A percentile compares a stretch with the other conserved stretches of the same genome.
phyloP scores from a whole-genome alignment of 176 grass and related monocot genomes.

The Oryza australiensis region DNA sequence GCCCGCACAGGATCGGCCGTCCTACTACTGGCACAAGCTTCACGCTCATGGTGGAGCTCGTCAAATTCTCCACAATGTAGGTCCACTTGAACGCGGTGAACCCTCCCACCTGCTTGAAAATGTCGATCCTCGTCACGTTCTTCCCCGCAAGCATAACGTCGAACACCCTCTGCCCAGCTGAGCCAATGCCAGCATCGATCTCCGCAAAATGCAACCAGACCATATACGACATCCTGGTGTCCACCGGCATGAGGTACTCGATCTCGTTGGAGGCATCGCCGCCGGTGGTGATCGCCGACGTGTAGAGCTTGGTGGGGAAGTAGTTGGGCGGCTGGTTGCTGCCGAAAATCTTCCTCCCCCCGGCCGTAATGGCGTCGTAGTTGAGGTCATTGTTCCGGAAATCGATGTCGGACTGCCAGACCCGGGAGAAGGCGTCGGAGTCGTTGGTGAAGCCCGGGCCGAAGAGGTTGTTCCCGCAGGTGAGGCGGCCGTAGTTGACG shows the following conservation, averaged over 20 bases:
- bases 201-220: constrained; percentile 97
- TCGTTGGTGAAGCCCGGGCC: constrained; percentile 87
- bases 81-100: constrained; percentile 96
- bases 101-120: constrained; percentile 87
- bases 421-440: constrained; percentile 72
- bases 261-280: constrained; percentile 53
- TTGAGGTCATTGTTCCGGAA: constrained; percentile 55
- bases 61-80: constrained; percentile 72
- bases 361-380: constrained; percentile 74
- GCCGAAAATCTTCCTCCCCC: constrained; percentile 67
- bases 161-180: constrained; percentile 73
- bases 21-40: constrained; percentile 76
- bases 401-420: constrained; percentile 81
- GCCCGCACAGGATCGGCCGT: constrained; percentile 80
- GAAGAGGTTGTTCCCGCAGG: constrained; percentile 62
- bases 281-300: constrained; percentile 77
- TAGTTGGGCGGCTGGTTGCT: constrained; percentile 94
- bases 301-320: constrained; percentile 90
- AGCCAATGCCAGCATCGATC: constrained; percentile 61
- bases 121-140: constrained; percentile 81
- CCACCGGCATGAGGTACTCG: constrained; percentile 84
- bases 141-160: constrained; percentile 65
- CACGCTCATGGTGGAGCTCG: constrained; percentile 56
- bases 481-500: constrained; percentile 94
- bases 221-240: constrained; percentile 88